Base-by-base conservation (phyloP, 225 moss, liverwort and hornwort genomes). In the Antitrichia curtipendula region DNA sequence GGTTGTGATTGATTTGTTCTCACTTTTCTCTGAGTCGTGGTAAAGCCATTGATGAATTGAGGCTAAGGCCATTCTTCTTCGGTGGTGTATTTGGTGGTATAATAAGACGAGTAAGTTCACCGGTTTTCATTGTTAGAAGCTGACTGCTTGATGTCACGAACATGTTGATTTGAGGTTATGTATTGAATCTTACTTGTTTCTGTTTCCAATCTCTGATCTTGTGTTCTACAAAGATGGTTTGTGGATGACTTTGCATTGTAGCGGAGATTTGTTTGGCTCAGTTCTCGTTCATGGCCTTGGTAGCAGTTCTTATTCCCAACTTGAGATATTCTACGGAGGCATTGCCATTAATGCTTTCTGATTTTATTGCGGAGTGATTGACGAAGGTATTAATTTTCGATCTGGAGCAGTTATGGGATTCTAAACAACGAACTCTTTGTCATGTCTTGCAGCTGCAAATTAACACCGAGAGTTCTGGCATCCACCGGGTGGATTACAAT, bases 371-470 rank as follows among this genome's bases (percentile, higher is more conserved):
- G 71, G 79, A 92, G 58, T 17, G 20, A 40, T 80, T 56, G 62
- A 82, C 43, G 45, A 43, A 57, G 22, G 7, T 45, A 43, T 53
- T 40, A 32, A 56, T n/a, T 59, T 78, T 50, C n/a, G 2, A 79
- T 34, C 57, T 92, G 58, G 84, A 86, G 21, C 31, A 60, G 53
- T 22, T 82, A 54, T 43, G 66, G 65, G 79, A 74, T 75, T 78
- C 47, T 69, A 84, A 89, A 41, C 54, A 83, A 87, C 80, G 47
- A 82, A 74, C 69, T 81, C 60, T 74, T 69, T 87, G 36, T 88
- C 80, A 60, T 83, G 82, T 80, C 64, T 85, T 87, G 88, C 93
- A 93, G 93, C 91, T 92, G 84, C 93, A 93, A 91, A 90, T 93
- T 84, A 92, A 18, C 40, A 58, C 58, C 40, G 41, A 40, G 78